Percentiles rank a stretch among this genome's conserved stretches.
These are phyloP conservation scores for Cyclocybe cylindracea DNA, from an alignment of 768 basidiomycete genomes.

Conservation along the genomic window DNA sequence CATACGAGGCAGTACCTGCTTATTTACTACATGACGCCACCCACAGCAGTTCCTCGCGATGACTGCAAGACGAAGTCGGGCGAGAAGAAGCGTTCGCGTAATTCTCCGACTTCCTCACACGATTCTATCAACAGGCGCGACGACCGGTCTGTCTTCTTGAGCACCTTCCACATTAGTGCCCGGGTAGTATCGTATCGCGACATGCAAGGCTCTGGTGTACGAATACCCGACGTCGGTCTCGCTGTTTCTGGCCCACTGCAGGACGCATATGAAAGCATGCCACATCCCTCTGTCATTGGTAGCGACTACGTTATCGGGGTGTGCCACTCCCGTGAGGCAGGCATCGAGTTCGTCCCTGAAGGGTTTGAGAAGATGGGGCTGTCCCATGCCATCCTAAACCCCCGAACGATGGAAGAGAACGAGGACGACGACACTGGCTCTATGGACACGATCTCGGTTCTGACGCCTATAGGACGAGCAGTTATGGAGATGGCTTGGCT, in stretches of 20 bases:
- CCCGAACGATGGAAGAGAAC: constrained; percentile 14
- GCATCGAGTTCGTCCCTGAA: constrained; percentile 80
- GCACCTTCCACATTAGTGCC: constrained; percentile 72
- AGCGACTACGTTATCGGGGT: constrained; percentile 55
- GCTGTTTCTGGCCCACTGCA: constrained; percentile 61
- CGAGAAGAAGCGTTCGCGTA: constrained; percentile 45
- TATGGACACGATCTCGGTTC: constrained; percentile 43
- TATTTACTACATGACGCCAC: constrained; percentile 66
- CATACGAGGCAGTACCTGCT: constrained; percentile 70
- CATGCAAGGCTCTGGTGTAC: constrained; percentile 70
- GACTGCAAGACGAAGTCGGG: constrained; percentile 33
- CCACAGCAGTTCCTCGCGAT: constrained; percentile 10
- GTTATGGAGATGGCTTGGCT: constrained; percentile 60
- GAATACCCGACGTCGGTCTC: constrained; percentile 71
- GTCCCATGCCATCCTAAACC: constrained; percentile 40
- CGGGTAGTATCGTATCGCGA: constrained; percentile 74
- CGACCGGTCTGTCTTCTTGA: constrained; percentile 52
- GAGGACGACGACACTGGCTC: constrained; percentile 28
- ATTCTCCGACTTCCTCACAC: constrained; percentile 36
- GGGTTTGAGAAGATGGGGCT: constrained; percentile 78
- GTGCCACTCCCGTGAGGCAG: constrained; percentile 61
- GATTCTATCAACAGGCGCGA: constrained; percentile 35
- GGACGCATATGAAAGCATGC: constrained; percentile 52
- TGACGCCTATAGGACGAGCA: constrained; percentile 54
- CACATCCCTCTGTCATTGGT: constrained; percentile 4